Evolutionary conservation across 805 yeast genomes (phyloP).

Genomic region (Zygosaccharomyces bisporus): DNA sequence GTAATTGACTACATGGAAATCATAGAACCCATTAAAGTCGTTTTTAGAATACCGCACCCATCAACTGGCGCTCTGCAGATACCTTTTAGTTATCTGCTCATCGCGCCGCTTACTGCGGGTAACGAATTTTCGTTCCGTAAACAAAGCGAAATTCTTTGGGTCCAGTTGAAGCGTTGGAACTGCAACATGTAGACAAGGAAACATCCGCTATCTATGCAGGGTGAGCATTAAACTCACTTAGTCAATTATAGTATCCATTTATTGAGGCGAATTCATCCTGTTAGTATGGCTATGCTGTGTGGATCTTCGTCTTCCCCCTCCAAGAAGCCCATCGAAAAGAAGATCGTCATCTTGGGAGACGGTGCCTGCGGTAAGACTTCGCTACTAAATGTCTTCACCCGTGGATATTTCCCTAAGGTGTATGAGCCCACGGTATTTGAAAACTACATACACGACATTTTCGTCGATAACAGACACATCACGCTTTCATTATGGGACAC

Average conservation of each 20-base stretch:
- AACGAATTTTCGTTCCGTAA: neutral
- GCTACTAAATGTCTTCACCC: conserved; percentile 85
- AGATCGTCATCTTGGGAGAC: conserved; percentile 91
- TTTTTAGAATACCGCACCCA: neutral
- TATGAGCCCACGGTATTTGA: conserved; percentile 98
- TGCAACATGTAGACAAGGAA: neutral
- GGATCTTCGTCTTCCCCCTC: conserved; percentile 30
- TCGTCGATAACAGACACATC: conserved; percentile 89
- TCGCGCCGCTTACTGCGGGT: neutral
- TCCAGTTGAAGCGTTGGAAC: neutral
- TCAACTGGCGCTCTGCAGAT: neutral
- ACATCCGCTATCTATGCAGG: neutral
- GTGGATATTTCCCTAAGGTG: conserved; percentile 97
- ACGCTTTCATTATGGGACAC: conserved; percentile 96
- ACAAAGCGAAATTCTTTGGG: neutral
- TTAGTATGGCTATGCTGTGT: conserved; percentile 26
- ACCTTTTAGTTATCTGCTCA: neutral
- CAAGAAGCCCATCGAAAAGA: conserved; percentile 63
- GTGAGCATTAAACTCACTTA: neutral
- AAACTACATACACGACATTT: conserved; percentile 94
- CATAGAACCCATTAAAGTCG: neutral
- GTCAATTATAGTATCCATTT: neutral
- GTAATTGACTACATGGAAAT: neutral
- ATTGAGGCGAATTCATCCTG: neutral
- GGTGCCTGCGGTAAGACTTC: conserved; percentile 99